Evolutionary conservation across 257 asterid genomes (phyloP).

Genomic region (Verbena officinalis): DNA sequence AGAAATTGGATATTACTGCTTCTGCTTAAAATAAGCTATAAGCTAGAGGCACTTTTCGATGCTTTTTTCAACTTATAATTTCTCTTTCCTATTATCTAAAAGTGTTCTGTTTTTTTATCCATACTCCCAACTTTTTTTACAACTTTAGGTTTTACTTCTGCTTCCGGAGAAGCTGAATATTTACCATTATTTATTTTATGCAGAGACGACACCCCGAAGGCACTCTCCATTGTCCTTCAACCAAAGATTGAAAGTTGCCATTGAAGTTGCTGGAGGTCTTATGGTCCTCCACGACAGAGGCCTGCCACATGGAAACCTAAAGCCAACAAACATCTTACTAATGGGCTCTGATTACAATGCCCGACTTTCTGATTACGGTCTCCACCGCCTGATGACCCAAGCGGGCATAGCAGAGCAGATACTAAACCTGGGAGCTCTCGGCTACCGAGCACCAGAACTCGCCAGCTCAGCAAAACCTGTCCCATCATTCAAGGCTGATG

Average conservation of each 20-base stretch:
- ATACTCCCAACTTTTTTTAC: too few relatives aligned
- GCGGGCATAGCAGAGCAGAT: slow-evolving; percentile 74
- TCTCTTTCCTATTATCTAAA: too few relatives aligned
- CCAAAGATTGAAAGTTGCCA: slow-evolving; percentile 63
- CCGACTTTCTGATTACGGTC: slow-evolving; percentile 68
- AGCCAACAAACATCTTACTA: slow-evolving; percentile 70
- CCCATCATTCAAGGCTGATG: slow-evolving; percentile 69
- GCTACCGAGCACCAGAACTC: slow-evolving; percentile 76
- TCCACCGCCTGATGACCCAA: slow-evolving; percentile 78
- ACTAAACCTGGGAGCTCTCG: slow-evolving; percentile 74
- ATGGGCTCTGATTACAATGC: slow-evolving; percentile 48
- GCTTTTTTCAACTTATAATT: too few relatives aligned
- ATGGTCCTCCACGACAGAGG: slow-evolving; percentile 63
- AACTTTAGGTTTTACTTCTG: too few relatives aligned
- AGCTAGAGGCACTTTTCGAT: too few relatives aligned
- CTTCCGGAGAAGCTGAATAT: not conserved
- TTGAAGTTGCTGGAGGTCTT: slow-evolving; percentile 63
- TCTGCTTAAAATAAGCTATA: too few relatives aligned
- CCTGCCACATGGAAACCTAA: slow-evolving; percentile 74
- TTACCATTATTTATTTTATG: slow-evolving; percentile 9
- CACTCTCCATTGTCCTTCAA: slow-evolving; percentile 59
- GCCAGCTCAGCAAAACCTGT: slow-evolving; percentile 51
- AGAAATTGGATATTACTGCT: too few relatives aligned
- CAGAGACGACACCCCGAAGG: slow-evolving; percentile 80
- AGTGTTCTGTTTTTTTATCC: too few relatives aligned